A percentile compares a stretch with the other conserved stretches of the same genome.
phyloP scores from a whole-genome alignment of 2,329 filamentous ascomycete species.

The Ilyonectria robusta region DNA sequence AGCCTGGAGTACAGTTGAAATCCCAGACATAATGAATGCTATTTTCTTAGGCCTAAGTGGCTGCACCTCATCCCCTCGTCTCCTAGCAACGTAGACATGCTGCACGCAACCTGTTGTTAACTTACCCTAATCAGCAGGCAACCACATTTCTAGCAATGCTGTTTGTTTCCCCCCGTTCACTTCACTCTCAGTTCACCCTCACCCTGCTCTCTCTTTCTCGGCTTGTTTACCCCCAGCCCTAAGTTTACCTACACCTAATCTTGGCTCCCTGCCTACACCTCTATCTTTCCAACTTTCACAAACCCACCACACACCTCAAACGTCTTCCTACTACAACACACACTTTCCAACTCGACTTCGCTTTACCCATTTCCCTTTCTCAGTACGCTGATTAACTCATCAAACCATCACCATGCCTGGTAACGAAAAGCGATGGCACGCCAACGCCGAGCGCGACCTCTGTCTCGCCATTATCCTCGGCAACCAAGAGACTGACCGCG shows the following conservation, averaged over 20 bases:
- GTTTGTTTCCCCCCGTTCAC: neutral
- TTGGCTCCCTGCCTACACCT: neutral
- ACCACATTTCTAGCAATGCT: neutral
- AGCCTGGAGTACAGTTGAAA: neutral
- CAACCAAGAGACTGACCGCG: constrained; percentile 43
- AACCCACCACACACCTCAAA: neutral
- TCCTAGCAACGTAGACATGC: neutral
- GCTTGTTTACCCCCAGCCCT: neutral
- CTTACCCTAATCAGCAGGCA: constrained; percentile 13
- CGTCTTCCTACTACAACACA: neutral
- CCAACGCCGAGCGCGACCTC: constrained; percentile 55
- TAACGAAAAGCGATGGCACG: constrained; percentile 56
- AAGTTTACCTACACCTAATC: neutral
- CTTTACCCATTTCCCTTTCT: neutral
- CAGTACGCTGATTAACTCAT: constrained; percentile 4
- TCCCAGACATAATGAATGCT: neutral
- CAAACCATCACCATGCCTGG: constrained; percentile 42
- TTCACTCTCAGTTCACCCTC: neutral
- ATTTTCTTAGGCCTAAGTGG: neutral
- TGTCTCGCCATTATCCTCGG: constrained; percentile 54
- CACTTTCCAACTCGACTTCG: neutral
- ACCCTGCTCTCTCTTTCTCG: neutral
- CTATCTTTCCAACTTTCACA: neutral
- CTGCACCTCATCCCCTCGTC: constrained; percentile 1
- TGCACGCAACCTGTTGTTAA: neutral